These are phyloP conservation scores for Reutealis trisperma DNA, from an alignment of 345 rosid genomes.

Conservation along the genomic window DNA sequence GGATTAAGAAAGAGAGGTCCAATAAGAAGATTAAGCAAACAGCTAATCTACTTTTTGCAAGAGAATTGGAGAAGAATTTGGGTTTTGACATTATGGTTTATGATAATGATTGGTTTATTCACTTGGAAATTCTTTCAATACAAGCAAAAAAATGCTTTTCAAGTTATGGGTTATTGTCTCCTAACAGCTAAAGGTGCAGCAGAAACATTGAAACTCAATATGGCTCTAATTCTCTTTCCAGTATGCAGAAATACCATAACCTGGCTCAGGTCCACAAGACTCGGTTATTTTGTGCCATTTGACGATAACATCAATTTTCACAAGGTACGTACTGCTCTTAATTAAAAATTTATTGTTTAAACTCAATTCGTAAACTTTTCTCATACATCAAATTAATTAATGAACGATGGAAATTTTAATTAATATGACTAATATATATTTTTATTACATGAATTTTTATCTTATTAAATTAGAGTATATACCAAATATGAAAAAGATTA, in stretches of 20 bases:
- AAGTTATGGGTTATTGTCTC: constrained; percentile 90
- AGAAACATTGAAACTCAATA: constrained; percentile 89
- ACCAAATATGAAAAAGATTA: too few relatives aligned
- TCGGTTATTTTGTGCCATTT: constrained; percentile 76
- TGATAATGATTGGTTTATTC: constrained; percentile 81
- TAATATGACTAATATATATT: too few relatives aligned
- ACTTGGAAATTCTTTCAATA: constrained; percentile 87
- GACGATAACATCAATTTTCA: constrained; percentile 99
- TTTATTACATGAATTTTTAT: too few relatives aligned
- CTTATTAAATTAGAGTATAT: too few relatives aligned
- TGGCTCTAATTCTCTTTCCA: constrained; percentile 95
- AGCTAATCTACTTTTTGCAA: constrained; percentile 58
- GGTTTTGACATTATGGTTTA: constrained; percentile 77
- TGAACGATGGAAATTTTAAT: too few relatives aligned
- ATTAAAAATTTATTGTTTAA: too few relatives aligned
- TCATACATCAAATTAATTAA: too few relatives aligned
- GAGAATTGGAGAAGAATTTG: constrained; percentile 96
- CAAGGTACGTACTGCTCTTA: too few relatives aligned
- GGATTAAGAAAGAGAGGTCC: constrained; percentile 64
- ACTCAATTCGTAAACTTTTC: too few relatives aligned
- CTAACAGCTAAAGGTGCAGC: constrained; percentile 97
- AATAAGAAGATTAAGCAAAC: constrained; percentile 56
- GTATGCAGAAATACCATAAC: constrained; percentile 96
- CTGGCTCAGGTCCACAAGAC: constrained; percentile 84
- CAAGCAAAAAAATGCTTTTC: constrained; percentile 65